Base-by-base conservation (phyloP, 1,284 basidiomycete genomes). In the Ustilago loliicola region DNA sequence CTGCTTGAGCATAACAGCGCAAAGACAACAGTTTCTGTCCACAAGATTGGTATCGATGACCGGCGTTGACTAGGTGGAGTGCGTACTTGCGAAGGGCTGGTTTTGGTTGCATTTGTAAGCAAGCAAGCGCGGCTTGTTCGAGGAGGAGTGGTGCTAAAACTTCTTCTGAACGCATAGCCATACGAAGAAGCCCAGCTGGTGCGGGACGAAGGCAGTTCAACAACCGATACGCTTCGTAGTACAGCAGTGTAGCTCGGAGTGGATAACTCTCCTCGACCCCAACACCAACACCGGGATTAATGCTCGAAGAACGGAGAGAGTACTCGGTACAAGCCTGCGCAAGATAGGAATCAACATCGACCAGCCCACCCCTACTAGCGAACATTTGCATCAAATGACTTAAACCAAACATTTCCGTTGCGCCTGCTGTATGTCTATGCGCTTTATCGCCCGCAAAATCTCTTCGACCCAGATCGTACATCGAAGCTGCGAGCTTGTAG, bases 381-480 rank as follows among this genome's bases (percentile, higher is more conserved):
- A 71, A 67, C 80, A 77, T 79, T 51, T 73, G 69, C 72, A 83
- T 75, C 45, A 83, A 42, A 34, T 82, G 81, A 30, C 80, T 75
- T 3, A 84, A 62, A 7, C 81, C 80, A 61, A 83, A 80, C 83
- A 84, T 84, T 61, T 85, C 84, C 23, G 79, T 85, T 1, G 86
- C 83, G 2, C 76, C 83, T 0, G 83, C 81, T 3, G 69, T 69
- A 52, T 86, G 77, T 29, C 66, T 53, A 32, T 54, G 67, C 4
- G 85, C 86, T 59, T 83, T 82, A 53, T 87, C 85, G 27, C 51
- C 67, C 7, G 74, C 70, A 52, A 77, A 84, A 57, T 88, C 87
- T 57, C 85, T 87, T 58, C 94, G 89, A 21, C 94, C 85, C 1
- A 91, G 88, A 80, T 98, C 96, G 92, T 96, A 99, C 25, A 96